Conservation (phyloP, 1,139 yeast genomes). For the Yarrowia galli region DNA sequence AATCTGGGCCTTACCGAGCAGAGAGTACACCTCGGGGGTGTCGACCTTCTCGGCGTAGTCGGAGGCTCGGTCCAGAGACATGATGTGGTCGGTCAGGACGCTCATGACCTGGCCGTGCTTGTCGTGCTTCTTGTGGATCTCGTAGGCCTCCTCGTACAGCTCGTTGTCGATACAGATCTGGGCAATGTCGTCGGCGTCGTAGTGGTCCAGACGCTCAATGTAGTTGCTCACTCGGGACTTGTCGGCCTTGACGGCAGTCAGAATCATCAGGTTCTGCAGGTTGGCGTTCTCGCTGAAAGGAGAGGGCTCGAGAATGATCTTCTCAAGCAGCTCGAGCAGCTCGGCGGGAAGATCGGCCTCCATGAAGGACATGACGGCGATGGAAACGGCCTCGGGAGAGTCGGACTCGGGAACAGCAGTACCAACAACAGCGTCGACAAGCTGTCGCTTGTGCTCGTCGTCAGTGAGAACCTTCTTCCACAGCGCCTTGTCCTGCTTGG, state of each 20-base stretch:
- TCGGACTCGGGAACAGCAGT: slow-evolving; percentile 95
- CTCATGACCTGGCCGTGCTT: slow-evolving; percentile 80
- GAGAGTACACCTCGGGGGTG: slow-evolving; percentile 88
- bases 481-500: slow-evolving; percentile 79
- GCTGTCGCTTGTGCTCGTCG: slow-evolving; percentile 88
- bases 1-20: slow-evolving; percentile 94
- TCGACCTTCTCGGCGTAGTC: slow-evolving; percentile 91
- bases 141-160: slow-evolving; percentile 92
- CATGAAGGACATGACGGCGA: slow-evolving; percentile 97
- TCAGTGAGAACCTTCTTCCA: slow-evolving; percentile 81
- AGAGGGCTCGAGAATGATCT: slow-evolving; percentile 95
- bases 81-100: slow-evolving; percentile 88
- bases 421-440: slow-evolving; percentile 92
- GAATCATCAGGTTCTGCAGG: slow-evolving; percentile 86
- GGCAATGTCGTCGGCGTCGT: slow-evolving; percentile 93
- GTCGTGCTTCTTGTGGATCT: slow-evolving; percentile 86
- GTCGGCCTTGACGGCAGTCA: slow-evolving; percentile 96
- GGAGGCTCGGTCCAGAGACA: slow-evolving; percentile 95
- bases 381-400: slow-evolving; percentile 94
- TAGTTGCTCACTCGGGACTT: slow-evolving; percentile 81
- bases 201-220: slow-evolving; percentile 88
- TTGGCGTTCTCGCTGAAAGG: slow-evolving; percentile 96
- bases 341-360: slow-evolving; percentile 92
- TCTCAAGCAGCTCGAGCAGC: slow-evolving; percentile 90
- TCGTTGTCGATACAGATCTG: slow-evolving; percentile 89